Percentiles rank a stretch among this genome's conserved stretches.
These are phyloP conservation scores for Eragrostis nindensis DNA, from an alignment of 176 grass and related monocot species.

Conservation along the genomic window DNA sequence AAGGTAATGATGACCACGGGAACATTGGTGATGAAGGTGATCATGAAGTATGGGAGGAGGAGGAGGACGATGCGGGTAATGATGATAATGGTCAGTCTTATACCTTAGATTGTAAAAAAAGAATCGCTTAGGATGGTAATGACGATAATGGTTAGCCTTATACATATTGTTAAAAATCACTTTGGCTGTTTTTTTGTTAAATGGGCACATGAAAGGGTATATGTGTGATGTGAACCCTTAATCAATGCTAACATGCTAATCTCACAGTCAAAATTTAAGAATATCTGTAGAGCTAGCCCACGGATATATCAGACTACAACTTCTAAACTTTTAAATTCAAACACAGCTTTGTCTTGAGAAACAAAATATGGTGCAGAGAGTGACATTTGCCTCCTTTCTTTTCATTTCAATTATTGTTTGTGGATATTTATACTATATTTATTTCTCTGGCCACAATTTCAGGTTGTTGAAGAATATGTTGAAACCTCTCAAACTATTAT, in stretches of 20 bases:
- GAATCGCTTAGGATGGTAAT: neutral
- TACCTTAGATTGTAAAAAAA: slow-evolving; percentile 13
- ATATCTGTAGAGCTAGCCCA: neutral
- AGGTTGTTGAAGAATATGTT: slow-evolving; percentile 4
- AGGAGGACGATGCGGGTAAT: slow-evolving; percentile 20
- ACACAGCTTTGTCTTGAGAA: neutral
- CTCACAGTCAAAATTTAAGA: neutral
- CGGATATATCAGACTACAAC: neutral
- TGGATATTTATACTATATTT: neutral
- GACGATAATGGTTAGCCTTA: slow-evolving; percentile 33
- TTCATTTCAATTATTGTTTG: neutral
- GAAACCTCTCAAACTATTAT: neutral
- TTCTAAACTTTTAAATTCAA: neutral
- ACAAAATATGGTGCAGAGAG: neutral
- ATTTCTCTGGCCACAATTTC: neutral
- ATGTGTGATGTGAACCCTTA: slow-evolving; percentile 22
- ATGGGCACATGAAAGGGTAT: neutral
- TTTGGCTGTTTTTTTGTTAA: neutral
- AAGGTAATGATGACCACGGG: slow-evolving; percentile 55
- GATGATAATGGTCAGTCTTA: slow-evolving; percentile 35
- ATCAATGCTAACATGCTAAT: neutral
- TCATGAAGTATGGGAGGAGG: slow-evolving; percentile 41
- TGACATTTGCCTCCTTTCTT: neutral
- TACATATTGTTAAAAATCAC: neutral
- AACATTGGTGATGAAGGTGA: slow-evolving; percentile 48